Conservation (phyloP, 176 grass and related monocot species). For the Elymus sibiricus region DNA sequence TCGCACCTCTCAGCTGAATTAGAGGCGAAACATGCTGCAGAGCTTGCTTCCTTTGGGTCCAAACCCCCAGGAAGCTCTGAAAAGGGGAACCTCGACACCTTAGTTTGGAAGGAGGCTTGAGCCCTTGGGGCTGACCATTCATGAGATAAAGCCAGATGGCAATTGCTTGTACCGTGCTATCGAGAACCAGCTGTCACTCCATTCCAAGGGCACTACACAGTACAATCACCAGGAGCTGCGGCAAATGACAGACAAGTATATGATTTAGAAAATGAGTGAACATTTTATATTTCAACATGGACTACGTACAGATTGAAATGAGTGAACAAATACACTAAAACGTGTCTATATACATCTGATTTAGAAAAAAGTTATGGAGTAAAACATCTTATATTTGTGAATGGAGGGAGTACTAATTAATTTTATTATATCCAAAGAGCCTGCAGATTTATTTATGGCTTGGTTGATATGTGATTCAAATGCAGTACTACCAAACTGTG, state of each 20-base stretch:
- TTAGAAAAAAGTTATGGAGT: too few relatives aligned
- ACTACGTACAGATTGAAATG: too few relatives aligned
- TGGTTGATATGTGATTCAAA: too few relatives aligned
- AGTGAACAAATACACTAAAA: too few relatives aligned
- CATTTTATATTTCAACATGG: conserved; percentile 25
- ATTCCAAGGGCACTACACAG: conserved; percentile 32
- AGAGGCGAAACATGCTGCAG: conserved; percentile 65
- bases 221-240: conserved; percentile 73
- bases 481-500: too few relatives aligned
- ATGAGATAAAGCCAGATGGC: conserved; percentile 92
- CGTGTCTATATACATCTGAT: too few relatives aligned
- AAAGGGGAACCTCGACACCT: conserved; percentile 65
- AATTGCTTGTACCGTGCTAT: conserved; percentile 96
- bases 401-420: too few relatives aligned
- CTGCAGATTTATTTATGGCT: too few relatives aligned
- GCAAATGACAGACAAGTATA: conserved; percentile 73
- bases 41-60: conserved; percentile 82
- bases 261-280: conserved; percentile 61
- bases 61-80: conserved; percentile 40
- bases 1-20: conserved; percentile 54
- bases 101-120: conserved; percentile 78
- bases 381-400: too few relatives aligned
- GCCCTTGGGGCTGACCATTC: conserved; percentile 68
- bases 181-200: conserved; percentile 73
- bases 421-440: too few relatives aligned